Evolutionary conservation across 768 basidiomycete species (phyloP).

Genomic region (Leucogyrophana mollusca): DNA sequence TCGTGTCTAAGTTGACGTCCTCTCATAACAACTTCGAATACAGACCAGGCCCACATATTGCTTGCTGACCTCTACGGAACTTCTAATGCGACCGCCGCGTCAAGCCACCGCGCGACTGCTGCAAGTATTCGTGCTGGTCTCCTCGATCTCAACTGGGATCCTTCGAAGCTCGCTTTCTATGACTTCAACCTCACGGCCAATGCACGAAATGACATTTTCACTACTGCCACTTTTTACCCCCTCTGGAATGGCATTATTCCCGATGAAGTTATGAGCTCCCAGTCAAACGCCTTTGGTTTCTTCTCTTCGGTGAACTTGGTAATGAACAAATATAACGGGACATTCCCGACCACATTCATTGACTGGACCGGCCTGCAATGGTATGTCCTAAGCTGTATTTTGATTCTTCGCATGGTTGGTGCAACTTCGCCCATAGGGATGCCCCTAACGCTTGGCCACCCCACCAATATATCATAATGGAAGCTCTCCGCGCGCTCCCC

Average conservation of each 20-base stretch:
- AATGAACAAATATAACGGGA: slow-evolving; percentile 84
- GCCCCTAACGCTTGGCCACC: slow-evolving; percentile 90
- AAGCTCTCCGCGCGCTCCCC: slow-evolving; percentile 75
- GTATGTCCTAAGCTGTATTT: slow-evolving; percentile 40
- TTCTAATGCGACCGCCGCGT: slow-evolving; percentile 42
- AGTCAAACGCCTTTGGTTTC: slow-evolving; percentile 62
- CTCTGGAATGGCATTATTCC: slow-evolving; percentile 88
- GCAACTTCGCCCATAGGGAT: slow-evolving; percentile 48
- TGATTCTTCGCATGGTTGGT: not conserved
- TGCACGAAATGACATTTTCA: slow-evolving; percentile 62
- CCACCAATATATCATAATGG: slow-evolving; percentile 77
- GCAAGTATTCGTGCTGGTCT: slow-evolving; percentile 62
- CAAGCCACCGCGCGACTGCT: slow-evolving; percentile 56
- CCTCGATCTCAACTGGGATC: slow-evolving; percentile 86
- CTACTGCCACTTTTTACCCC: slow-evolving; percentile 80
- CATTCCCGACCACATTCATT: slow-evolving; percentile 77
- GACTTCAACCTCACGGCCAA: slow-evolving; percentile 82
- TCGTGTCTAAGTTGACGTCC: not conserved
- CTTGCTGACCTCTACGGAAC: slow-evolving; percentile 59
- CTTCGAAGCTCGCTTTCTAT: slow-evolving; percentile 81
- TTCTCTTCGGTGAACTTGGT: slow-evolving; percentile 79
- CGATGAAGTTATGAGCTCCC: slow-evolving; percentile 54
- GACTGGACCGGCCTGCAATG: slow-evolving; percentile 77
- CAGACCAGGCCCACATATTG: slow-evolving; percentile 63
- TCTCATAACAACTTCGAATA: not conserved